Conservation (phyloP, 2,329 filamentous ascomycete species). For the Venturia carpophila region DNA sequence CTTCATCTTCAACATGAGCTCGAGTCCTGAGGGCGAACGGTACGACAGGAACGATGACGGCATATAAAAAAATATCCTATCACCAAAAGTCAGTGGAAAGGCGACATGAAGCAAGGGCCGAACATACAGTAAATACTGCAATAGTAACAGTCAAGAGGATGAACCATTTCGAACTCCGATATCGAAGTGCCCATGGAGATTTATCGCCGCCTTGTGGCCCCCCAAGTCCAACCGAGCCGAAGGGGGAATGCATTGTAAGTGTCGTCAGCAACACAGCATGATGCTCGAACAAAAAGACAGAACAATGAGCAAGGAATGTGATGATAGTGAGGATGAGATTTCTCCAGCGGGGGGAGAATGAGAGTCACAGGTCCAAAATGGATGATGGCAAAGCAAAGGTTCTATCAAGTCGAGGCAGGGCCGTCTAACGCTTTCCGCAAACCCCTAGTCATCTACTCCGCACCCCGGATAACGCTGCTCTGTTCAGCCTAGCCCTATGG, state of each 20-base stretch:
- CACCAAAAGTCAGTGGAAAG: background rate
- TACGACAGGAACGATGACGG: constrained; percentile 61
- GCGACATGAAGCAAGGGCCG: background rate
- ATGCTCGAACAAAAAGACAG: background rate
- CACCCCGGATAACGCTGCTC: background rate
- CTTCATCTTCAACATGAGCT: constrained; percentile 42
- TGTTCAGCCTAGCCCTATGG: background rate
- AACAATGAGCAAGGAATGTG: background rate
- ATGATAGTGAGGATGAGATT: background rate
- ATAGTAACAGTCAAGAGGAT: constrained; percentile 31
- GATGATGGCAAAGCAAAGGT: constrained; percentile 1
- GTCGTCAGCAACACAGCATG: background rate
- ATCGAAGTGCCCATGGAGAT: constrained; percentile 15
- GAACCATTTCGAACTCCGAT: constrained; percentile 27
- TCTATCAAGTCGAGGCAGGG: background rate
- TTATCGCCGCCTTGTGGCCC: background rate
- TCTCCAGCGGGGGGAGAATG: background rate
- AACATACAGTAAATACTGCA: constrained; percentile 30
- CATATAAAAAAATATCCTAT: constrained; percentile 55
- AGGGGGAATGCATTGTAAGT: background rate
- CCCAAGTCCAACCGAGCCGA: background rate
- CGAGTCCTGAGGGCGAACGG: constrained; percentile 56
- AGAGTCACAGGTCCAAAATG: background rate
- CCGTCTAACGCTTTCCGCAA: background rate
- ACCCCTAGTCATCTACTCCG: background rate